A percentile compares a stretch with the other conserved stretches of the same genome.
Conservation (phyloP, 2,329 filamentous ascomycete species). For the Sporothrix euskadiensis region DNA sequence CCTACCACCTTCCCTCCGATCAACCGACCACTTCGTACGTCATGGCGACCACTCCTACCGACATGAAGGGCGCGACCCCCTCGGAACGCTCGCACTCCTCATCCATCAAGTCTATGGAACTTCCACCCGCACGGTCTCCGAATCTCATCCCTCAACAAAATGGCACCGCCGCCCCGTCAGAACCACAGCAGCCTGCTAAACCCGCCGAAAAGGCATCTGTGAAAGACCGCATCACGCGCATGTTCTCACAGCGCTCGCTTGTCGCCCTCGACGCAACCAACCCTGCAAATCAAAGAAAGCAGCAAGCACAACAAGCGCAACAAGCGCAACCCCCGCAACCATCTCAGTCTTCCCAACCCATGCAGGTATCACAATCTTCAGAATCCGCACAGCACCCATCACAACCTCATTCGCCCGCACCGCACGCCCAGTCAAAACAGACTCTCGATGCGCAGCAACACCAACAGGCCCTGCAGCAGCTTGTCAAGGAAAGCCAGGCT, state of each 20-base stretch:
- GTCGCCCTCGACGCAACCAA: background rate
- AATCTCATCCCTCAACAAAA: slow-evolving; percentile 44
- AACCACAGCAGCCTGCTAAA: slow-evolving; percentile 40
- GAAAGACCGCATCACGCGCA: slow-evolving; percentile 64
- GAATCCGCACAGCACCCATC: slow-evolving; percentile 7
- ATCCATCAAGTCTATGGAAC: slow-evolving; percentile 52
- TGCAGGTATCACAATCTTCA: slow-evolving; percentile 11
- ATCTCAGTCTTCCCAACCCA: slow-evolving; percentile 28
- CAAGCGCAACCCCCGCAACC: slow-evolving; percentile 32
- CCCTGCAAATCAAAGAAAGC: slow-evolving; percentile 17
- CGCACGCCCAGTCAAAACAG: slow-evolving; percentile 4
- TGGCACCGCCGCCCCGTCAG: slow-evolving; percentile 36
- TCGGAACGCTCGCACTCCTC: slow-evolving; percentile 53
- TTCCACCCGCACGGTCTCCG: slow-evolving; percentile 44
- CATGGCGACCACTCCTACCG: slow-evolving; percentile 39
- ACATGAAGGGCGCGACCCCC: slow-evolving; percentile 42
- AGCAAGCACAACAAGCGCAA: slow-evolving; percentile 32
- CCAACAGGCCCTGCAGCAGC: slow-evolving; percentile 27
- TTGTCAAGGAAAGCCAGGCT: slow-evolving; percentile 37
- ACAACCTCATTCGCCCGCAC: slow-evolving; percentile 9
- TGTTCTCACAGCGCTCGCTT: slow-evolving; percentile 53
- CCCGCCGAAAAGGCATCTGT: slow-evolving; percentile 59
- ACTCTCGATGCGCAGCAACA: slow-evolving; percentile 3
- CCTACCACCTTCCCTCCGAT: background rate
- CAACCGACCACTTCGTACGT: background rate